Evolutionary conservation across 257 asterid genomes (phyloP), one percentile per base, ranked within the genome.

Genomic region (Fraxinus quadrangulata): DNA sequence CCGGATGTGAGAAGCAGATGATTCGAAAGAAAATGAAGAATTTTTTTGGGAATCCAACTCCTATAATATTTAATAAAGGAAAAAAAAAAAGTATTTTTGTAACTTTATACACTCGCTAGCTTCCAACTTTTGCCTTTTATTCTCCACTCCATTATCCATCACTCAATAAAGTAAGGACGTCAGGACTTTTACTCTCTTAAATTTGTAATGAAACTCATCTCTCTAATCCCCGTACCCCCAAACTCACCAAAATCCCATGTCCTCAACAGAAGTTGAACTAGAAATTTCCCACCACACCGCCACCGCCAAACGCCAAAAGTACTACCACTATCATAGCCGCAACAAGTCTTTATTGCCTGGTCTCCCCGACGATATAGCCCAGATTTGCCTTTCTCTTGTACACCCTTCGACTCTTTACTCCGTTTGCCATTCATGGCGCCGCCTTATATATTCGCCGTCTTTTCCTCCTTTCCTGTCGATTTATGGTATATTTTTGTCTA

Each of bases 381-480:
- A 89, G 1, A 67, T 83, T 68, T 90, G 92, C 75, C 91, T 94
- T n/a, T 86, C 93, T 13, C 81, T 33, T 16, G 91, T 92, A 4
- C 88, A 82, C 9, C 92, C 98, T 11, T 76, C 84, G 2, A 42
- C 59, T 13, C 90, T 94, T 78, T 90, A 75, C 86, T 85, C 91
- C 61, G 89, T 87, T 56, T 89, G 93, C 83, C 87, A 73, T 31
- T 81, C 94, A 0, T 94, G 98, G 98, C 96, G 96, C 74, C 87
- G 90, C 74, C 90, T 94, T 17, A 80, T 90, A 0, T 90, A 92
- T 79, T 85, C 96, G 10, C 92, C 97, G 0, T 86, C 89, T 3
- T 94, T 92, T 79, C 97, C 96, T 0, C 96, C 96, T 4, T 94
- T 84, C 37, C 84, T 89, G 14, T 94, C 97, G 19, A 81, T 94